Percentiles rank a stretch among this genome's conserved stretches.
Conservation (phyloP, 106 monocot species). For the Xerophyta viscosa region DNA sequence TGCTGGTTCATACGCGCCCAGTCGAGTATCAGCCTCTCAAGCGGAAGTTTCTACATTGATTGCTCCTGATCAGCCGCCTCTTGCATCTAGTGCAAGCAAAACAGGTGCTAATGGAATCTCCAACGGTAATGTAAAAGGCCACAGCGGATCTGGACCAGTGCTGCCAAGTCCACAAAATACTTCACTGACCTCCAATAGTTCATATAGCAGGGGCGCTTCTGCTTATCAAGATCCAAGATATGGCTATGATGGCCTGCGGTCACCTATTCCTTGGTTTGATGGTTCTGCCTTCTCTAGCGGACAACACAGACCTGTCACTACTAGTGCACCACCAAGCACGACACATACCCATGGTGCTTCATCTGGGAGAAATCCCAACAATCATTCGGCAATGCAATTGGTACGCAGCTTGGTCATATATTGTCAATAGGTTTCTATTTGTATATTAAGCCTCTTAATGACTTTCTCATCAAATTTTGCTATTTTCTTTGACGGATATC, state of each 20-base stretch:
- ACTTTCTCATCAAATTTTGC: too few species aligned
- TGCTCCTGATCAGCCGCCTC: slow-evolving; percentile 23
- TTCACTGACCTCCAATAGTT: slow-evolving; percentile 25
- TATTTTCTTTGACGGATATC: too few species aligned
- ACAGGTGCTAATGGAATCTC: slow-evolving; percentile 18
- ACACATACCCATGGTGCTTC: slow-evolving; percentile 22
- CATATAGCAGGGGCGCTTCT: slow-evolving; percentile 33
- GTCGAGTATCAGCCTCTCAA: slow-evolving; percentile 18
- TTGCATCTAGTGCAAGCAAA: slow-evolving; percentile 35
- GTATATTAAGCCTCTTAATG: too few species aligned
- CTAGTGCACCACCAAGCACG: slow-evolving; percentile 19
- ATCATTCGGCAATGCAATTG: slow-evolving; percentile 34
- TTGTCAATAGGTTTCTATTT: not conserved
- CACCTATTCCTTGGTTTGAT: slow-evolving; percentile 53
- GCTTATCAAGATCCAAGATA: slow-evolving; percentile 50
- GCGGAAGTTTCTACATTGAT: slow-evolving; percentile 18
- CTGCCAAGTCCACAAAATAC: slow-evolving; percentile 42
- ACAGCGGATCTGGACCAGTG: slow-evolving; percentile 10
- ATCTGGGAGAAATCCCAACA: slow-evolving; percentile 40
- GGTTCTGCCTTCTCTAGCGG: slow-evolving; percentile 29
- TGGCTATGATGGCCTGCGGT: slow-evolving; percentile 39
- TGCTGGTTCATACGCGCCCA: slow-evolving; percentile 20
- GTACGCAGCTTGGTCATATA: slow-evolving; percentile 18
- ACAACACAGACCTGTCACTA: slow-evolving; percentile 28
- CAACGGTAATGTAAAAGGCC: slow-evolving; percentile 38